Evolutionary conservation across 2,329 filamentous ascomycete genomes (phyloP), one percentile per base, ranked within the genome.

Genomic region (Fusarium oligoseptatum): DNA sequence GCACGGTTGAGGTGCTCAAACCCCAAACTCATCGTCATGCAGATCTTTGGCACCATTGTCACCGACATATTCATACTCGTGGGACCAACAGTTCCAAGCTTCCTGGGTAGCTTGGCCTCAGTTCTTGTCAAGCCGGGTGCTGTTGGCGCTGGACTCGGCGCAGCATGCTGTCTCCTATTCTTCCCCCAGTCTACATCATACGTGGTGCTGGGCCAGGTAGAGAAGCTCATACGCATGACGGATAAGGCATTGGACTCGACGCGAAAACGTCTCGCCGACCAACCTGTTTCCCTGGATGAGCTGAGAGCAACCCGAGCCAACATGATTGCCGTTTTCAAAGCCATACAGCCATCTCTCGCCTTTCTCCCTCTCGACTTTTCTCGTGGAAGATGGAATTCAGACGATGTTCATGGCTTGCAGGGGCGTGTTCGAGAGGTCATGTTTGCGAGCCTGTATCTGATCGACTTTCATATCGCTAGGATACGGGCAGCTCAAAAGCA

Each of bases 171-270:
- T 6, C 60, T 88, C 1, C 66, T 88, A 4, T 80, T 88, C 52
- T 88, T 88, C 64, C 87, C 87, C 0, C 83, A 84, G 45, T 88
- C 87, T 0, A 86, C 87, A 0, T 87, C 87, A 0, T 83, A 84
- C 27, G 79, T 83, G 3, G 83, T 86, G 1, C 76, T 88, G 0
- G 74, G 76, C 10, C 69, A 80, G 14, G 77, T 84, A 48, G 77
- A 80, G 48, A 78, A 79, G 12, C 68, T 84, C 3, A 60, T 82
- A 3, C 74, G 75, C 15, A 74, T 82, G 72, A 69, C 85, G 0
- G 76, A 83, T 0, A 68, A 66, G 0, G 81, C 84, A 0, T 62
- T 86, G 6, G 79, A 81, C 3, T 69, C 77, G 3, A 85, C 83
- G 0, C 71, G 71, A 0, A 75, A 65, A 5, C 70, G 77, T 2